phyloP scores from a whole-genome alignment of 192 early-diverging fungal species.

The Linderina pennispora region DNA sequence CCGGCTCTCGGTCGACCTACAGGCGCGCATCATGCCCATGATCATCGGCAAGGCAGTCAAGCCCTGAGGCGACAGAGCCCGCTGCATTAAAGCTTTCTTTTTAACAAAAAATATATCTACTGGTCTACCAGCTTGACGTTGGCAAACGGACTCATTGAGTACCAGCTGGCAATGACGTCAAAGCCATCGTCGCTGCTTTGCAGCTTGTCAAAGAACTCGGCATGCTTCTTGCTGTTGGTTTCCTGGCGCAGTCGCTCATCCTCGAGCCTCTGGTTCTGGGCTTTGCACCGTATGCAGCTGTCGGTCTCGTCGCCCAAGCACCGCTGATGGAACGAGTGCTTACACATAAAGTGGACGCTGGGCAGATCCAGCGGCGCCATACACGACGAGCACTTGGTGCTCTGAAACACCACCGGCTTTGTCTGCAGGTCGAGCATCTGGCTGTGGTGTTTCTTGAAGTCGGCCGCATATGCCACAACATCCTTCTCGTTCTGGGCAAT shows the following conservation, averaged over 20 bases:
- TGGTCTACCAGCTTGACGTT: conserved; percentile 37
- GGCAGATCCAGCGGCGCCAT: conserved; percentile 80
- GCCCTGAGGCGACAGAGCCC: conserved; percentile 3
- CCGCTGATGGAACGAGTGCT: conserved; percentile 91
- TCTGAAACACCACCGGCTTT: conserved; percentile 66
- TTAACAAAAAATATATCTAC: conserved; percentile 3
- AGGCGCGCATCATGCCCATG: conserved; percentile 34
- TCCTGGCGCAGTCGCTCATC: conserved; percentile 78
- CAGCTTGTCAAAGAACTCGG: conserved; percentile 76
- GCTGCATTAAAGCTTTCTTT: not conserved
- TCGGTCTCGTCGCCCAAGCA: conserved; percentile 53
- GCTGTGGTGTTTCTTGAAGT: conserved; percentile 65
- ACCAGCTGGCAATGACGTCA: conserved; percentile 82
- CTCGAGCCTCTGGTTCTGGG: conserved; percentile 75
- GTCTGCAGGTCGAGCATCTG: conserved; percentile 82
- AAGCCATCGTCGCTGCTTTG: conserved; percentile 75
- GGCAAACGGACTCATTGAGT: conserved; percentile 78
- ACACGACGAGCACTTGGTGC: conserved; percentile 68
- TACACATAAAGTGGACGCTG: conserved; percentile 88
- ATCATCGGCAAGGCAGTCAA: conserved; percentile 41
- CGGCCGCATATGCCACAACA: conserved; percentile 71
- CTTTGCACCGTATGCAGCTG: conserved; percentile 72
- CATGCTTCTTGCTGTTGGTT: conserved; percentile 66
- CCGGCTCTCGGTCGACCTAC: conserved; percentile 24
- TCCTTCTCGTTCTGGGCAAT: conserved; percentile 62